Evolutionary conservation across 352 stramenopile genomes (phyloP), one percentile per base, ranked within the genome.

Genomic region (Stramenopiles sp.): DNA sequence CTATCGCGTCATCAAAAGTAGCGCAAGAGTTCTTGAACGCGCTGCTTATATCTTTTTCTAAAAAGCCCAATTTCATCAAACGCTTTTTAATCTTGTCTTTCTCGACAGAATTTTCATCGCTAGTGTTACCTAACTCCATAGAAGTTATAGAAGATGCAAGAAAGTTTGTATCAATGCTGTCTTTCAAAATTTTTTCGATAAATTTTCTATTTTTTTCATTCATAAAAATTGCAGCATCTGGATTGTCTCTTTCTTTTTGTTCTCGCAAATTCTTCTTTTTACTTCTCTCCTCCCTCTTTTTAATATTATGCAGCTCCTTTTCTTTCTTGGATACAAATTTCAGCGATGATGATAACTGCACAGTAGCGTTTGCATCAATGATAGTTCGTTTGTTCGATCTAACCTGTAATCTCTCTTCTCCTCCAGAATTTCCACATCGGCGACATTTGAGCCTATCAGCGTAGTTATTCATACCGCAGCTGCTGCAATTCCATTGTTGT

Each of bases 1-100:
- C 84, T 25, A 87, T 30, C 44, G 80, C 82, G 0, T 83, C 81
- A 27, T 75, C 75, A 14, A 33, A 78, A 14, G 31, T 78, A 14
- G 4, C 31, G 71, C 71, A 33, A 14, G 30, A 78, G 8, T 78
- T 78, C 8, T 33, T 33, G 8, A 78, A 33, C 14, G 71, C 71
- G 1, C 14, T 78, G 30, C 31, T 78, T 33, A 33, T 33, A 33
- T 78, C 30, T 14, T 78, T 78, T 78, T 78, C 30, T 78, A 33
- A 8, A 14, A 78, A 78, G 4, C 71, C 71, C 8, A 78, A 33
- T 78, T 78, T 78, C 4, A 33, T 33, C 31, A 78, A 78, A 14
- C 14, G 4, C 8, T 78, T 78, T 78, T 78, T 78, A 33, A 78
- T 33, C 8, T 78, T 78, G 71, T 78, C 22, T 14, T 33, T 31